Evolutionary conservation across 2,329 filamentous ascomycete genomes (phyloP), one percentile per base, ranked within the genome.

Genomic region (Pseudogymnoascus sp.): DNA sequence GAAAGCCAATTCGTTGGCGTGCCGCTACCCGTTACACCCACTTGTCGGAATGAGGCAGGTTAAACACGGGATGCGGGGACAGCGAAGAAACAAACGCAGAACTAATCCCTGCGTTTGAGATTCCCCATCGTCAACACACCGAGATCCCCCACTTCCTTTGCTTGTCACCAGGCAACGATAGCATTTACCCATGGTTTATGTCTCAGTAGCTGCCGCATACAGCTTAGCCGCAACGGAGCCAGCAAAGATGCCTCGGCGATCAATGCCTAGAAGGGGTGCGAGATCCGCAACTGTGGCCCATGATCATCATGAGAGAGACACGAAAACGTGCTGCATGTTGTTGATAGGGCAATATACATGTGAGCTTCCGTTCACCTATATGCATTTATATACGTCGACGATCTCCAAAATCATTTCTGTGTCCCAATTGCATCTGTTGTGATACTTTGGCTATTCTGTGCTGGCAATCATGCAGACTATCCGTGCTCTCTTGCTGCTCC

Each of bases 401-500:
- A 6, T 31, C 25, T 4, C 25, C 25, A n/a, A 18, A 53, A 53
- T 31, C 4, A 31, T 31, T 53, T n/a, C 14, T 31, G 25, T 53
- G 3, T 14, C n/a, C 46, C 9, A 53, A 16, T 53, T 53, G 25
- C 46, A 53, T 18, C n/a, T 53, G 25, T 31, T 31, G 46, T 53
- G 46, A 53, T 16, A 53, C 46, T n/a, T 28, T 53, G 25, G 4
- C 31, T 31, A 53, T 18, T 16, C 25, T 14, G 46, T 53, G 14
- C 8, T 31, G 25, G 8, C 46, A 53, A 18, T 12, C 7, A 53
- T 53, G 46, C 7, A 53, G 46, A 53, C 46, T 31, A 18, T 53
- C 5, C 25, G 46, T 53, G 46, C 46, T 31, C n/a, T 62, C 25
- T 46, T 62, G 23, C 46, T 65, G 34, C 59, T 68, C 14, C 40